These are phyloP conservation scores for Secale cereale DNA, from an alignment of 176 grass and related monocot species.

Conservation along the genomic window DNA sequence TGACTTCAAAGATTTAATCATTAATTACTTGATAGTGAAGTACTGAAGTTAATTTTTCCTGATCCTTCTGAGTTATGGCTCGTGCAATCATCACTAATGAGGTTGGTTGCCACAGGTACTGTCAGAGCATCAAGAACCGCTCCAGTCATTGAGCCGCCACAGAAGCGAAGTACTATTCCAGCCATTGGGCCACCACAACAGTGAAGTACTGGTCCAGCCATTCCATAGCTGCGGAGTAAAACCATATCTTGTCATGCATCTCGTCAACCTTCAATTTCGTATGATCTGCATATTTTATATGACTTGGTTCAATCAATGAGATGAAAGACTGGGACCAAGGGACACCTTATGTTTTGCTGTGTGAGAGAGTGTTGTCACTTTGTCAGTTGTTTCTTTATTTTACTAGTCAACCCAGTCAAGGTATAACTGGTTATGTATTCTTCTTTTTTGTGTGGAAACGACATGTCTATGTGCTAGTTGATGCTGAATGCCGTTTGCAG, in stretches of 20 bases:
- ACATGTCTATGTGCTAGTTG: not conserved
- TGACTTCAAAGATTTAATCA: not conserved
- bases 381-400: not conserved
- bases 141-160: not conserved
- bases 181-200: no score
- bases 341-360: conserved; percentile 25
- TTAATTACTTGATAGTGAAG: not conserved
- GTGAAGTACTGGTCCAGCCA: no score
- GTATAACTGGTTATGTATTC: not conserved
- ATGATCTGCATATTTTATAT: not conserved
- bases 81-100: not conserved
- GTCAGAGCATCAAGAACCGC: not conserved
- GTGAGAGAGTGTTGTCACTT: not conserved
- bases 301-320: not conserved
- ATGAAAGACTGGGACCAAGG: not conserved
- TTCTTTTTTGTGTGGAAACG: not conserved
- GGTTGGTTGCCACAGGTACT: not conserved
- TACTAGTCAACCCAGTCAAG: conserved; percentile 8
- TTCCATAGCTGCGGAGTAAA: no score
- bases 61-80: not conserved
- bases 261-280: not conserved
- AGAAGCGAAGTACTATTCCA: not conserved
- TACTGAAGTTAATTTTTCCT: not conserved
- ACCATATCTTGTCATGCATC: not conserved
- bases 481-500: not conserved